phyloP scores from a whole-genome alignment of 306 rosid species.

The Castanospermum australe region DNA sequence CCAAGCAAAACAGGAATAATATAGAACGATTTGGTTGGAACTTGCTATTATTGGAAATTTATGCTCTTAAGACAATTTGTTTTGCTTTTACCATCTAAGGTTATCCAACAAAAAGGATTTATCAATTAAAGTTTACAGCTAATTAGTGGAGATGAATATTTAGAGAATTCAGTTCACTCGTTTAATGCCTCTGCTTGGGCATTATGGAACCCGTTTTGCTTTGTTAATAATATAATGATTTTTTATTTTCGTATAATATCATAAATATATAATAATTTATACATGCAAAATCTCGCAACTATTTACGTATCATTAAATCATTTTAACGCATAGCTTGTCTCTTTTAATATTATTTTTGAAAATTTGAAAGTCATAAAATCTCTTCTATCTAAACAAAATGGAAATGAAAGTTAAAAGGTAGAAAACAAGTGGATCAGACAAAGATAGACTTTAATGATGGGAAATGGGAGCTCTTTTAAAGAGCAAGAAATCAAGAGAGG shows the following conservation, averaged over 20 bases:
- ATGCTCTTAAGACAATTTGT: neutral
- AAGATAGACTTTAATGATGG: conserved; percentile 34
- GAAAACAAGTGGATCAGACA: conserved; percentile 5
- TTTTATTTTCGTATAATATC: neutral
- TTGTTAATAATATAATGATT: neutral
- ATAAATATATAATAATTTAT: no score
- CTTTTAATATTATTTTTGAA: no score
- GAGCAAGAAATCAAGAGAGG: conserved; percentile 6
- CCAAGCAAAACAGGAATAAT: neutral
- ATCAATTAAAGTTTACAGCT: neutral
- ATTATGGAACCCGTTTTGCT: neutral
- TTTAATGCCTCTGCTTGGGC: neutral
- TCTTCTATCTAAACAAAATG: conserved; percentile 4
- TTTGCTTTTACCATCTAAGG: neutral
- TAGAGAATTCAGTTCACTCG: neutral
- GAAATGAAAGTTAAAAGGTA: conserved; percentile 31
- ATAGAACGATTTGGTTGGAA: neutral
- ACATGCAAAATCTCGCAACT: no score
- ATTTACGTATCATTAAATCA: neutral
- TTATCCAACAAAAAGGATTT: neutral
- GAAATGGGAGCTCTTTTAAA: neutral
- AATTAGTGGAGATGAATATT: neutral
- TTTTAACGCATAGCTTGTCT: no score
- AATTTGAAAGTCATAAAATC: conserved; percentile 27
- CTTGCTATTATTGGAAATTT: neutral